Evolutionary conservation across 2,329 filamentous ascomycete genomes (phyloP).

Genomic region (Xylariales sp.): DNA sequence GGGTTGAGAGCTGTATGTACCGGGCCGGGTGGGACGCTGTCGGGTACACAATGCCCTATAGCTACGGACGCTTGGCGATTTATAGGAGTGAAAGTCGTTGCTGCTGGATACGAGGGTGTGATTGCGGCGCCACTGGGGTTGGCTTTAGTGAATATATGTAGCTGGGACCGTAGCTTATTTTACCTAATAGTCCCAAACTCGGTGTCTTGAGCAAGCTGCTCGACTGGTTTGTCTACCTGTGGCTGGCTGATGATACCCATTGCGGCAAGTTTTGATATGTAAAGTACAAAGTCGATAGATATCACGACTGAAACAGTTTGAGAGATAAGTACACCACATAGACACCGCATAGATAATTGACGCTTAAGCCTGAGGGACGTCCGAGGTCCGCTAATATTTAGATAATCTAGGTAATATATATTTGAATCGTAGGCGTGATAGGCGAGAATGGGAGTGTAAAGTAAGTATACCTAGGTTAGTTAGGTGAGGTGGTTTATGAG

Average conservation of each 20-base stretch:
- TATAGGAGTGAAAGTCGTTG: conserved; percentile 20
- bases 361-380: too few relatives aligned
- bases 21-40: neutral
- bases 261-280: neutral
- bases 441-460: too few relatives aligned
- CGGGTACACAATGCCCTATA: neutral
- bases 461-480: too few relatives aligned
- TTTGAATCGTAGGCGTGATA: too few relatives aligned
- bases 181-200: conserved; percentile 13
- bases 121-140: neutral
- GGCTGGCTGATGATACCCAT: conserved; percentile 7
- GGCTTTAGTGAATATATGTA: conserved; percentile 3
- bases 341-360: too few relatives aligned
- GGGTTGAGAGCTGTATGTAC: neutral
- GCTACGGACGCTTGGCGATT: neutral
- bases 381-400: too few relatives aligned
- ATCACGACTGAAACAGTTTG: neutral
- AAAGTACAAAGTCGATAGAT: neutral
- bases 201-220: neutral
- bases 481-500: too few relatives aligned
- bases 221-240: neutral
- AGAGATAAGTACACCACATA: neutral
- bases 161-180: neutral
- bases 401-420: too few relatives aligned
- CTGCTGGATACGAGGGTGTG: conserved; percentile 1